phyloP scores from a whole-genome alignment of 2,329 filamentous ascomycete species.

The Zymoseptoria pseudotritici region DNA sequence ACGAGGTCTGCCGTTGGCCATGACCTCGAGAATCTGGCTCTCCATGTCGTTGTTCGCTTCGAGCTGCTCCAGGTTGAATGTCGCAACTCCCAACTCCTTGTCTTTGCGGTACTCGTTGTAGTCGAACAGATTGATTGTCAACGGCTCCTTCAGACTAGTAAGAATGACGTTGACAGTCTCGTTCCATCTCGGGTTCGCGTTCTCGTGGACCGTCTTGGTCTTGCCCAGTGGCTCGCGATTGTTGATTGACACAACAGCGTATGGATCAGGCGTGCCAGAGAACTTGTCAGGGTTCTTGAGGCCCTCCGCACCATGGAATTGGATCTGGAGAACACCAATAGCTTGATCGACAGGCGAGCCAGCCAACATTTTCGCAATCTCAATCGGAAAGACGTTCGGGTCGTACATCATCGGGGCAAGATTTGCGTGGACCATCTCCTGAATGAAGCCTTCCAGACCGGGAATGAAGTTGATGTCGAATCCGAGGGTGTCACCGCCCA shows the following conservation, averaged over 20 bases:
- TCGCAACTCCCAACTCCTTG: conserved; percentile 83
- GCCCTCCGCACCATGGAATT: conserved; percentile 81
- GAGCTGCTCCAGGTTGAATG: conserved; percentile 75
- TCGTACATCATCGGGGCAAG: conserved; percentile 96
- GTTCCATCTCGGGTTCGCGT: conserved; percentile 83
- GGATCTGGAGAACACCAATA: conserved; percentile 86
- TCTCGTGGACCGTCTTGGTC: conserved; percentile 83
- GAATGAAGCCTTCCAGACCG: conserved; percentile 85
- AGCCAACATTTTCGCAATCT: conserved; percentile 96
- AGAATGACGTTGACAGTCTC: conserved; percentile 95
- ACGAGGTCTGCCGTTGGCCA: conserved; percentile 74
- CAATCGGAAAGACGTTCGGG: conserved; percentile 95
- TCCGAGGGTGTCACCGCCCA: conserved; percentile 89
- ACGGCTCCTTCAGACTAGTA: conserved; percentile 77
- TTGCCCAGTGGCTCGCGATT: conserved; percentile 71
- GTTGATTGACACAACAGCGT: conserved; percentile 78
- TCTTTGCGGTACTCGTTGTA: conserved; percentile 96
- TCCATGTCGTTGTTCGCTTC: conserved; percentile 72
- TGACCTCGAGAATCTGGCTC: conserved; percentile 76
- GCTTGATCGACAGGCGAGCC: conserved; percentile 92
- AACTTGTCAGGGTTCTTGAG: conserved; percentile 96
- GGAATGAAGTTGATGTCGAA: conserved; percentile 99
- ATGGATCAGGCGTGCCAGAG: conserved; percentile 84
- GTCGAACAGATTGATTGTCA: conserved; percentile 81
- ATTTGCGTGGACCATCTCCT: conserved; percentile 92